Evolutionary conservation across 2,329 filamentous ascomycete genomes (phyloP).

Genomic region (Sporothrix humicola): DNA sequence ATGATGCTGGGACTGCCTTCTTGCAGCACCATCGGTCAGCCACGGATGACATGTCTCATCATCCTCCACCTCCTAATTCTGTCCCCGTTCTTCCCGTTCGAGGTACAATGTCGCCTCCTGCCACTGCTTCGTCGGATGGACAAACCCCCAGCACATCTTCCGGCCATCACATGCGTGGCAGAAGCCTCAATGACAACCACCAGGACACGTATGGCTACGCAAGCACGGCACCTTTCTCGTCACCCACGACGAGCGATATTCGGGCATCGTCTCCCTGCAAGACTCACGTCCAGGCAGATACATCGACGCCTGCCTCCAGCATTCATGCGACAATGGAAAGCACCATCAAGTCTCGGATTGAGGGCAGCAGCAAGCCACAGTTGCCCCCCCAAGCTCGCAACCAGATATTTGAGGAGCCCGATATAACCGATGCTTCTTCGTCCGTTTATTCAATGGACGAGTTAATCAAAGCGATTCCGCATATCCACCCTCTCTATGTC

Average conservation of each 20-base stretch:
- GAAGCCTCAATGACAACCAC: background rate
- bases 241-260: background rate
- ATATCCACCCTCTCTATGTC: slow-evolving; percentile 42
- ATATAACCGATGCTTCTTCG: slow-evolving; percentile 39
- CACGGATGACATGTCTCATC: background rate
- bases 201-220: slow-evolving; percentile 5
- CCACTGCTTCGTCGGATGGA: background rate
- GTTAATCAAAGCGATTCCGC: slow-evolving; percentile 33
- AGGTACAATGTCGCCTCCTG: background rate
- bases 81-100: background rate
- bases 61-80: background rate
- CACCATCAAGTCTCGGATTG: background rate
- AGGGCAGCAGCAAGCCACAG: background rate
- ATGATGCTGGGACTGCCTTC: background rate
- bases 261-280: slow-evolving; percentile 8
- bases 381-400: background rate
- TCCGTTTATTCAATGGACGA: slow-evolving; percentile 46
- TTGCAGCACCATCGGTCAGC: background rate
- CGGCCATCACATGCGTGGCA: background rate
- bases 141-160: background rate
- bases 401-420: slow-evolving; percentile 18
- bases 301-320: background rate
- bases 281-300: background rate
- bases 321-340: background rate
- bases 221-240: slow-evolving; percentile 15